Conservation (phyloP, 768 basidiomycete genomes). For the Mycena polygramma region DNA sequence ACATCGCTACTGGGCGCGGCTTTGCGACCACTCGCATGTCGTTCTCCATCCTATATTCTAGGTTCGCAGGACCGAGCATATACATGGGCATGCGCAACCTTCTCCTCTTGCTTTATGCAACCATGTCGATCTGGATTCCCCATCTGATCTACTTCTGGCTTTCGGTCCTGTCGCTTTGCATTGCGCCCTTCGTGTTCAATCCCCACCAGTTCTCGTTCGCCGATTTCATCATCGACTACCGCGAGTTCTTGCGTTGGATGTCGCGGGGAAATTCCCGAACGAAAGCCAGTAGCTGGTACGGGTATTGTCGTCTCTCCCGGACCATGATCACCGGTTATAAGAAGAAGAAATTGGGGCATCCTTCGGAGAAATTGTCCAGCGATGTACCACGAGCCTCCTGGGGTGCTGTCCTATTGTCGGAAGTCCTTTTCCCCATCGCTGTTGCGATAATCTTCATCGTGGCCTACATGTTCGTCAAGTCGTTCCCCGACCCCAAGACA, state of each 20-base stretch:
- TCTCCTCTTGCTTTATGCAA: conserved; percentile 89
- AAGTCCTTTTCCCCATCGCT: conserved; percentile 86
- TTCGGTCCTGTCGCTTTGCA: conserved; percentile 93
- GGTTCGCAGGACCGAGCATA: conserved; percentile 99
- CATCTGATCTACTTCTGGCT: conserved; percentile 99
- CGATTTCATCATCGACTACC: conserved; percentile 99
- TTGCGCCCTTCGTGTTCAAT: conserved; percentile 99
- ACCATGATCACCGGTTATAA: conserved; percentile 99
- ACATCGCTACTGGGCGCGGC: conserved; percentile 99
- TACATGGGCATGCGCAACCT: conserved; percentile 98
- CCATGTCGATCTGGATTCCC: conserved; percentile 93
- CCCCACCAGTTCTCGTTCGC: conserved; percentile 99
- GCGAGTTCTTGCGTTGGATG: conserved; percentile 99
- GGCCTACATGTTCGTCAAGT: conserved; percentile 94
- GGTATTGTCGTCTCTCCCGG: conserved; percentile 96
- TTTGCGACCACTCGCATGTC: conserved; percentile 97
- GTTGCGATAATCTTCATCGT: conserved; percentile 83
- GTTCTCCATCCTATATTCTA: conserved; percentile 97
- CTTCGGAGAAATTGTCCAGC: conserved; percentile 95
- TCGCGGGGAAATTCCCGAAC: conserved; percentile 97
- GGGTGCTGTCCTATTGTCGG: conserved; percentile 85
- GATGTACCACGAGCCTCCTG: conserved; percentile 95
- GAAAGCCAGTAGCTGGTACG: conserved; percentile 99
- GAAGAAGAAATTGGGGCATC: conserved; percentile 98
- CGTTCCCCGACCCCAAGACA: conserved; percentile 73